Conservation (phyloP, 1,284 basidiomycete species). For the Papiliotrema laurentii region DNA sequence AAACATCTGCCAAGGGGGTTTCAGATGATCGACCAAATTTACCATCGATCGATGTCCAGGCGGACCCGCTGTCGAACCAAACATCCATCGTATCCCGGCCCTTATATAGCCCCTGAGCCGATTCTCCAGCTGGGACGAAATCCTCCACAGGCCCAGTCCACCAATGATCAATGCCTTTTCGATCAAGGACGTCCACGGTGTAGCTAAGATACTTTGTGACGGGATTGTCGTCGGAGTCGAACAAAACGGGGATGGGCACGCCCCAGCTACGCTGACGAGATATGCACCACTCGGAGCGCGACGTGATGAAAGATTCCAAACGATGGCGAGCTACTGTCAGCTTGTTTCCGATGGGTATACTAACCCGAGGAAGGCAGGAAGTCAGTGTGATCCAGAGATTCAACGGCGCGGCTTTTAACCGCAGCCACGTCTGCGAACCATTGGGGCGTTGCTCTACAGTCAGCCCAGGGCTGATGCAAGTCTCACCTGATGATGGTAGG, state of each 20-base stretch:
- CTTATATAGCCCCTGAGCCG: conserved; percentile 57
- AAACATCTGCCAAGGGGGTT: conserved; percentile 77
- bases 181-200: conserved; percentile 69
- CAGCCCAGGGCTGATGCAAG: background rate
- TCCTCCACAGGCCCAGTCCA: conserved; percentile 82
- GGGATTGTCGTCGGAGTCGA: conserved; percentile 64
- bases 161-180: conserved; percentile 78
- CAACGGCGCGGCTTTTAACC: conserved; percentile 72
- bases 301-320: conserved; percentile 75
- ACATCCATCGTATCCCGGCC: conserved; percentile 97
- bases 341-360: conserved; percentile 28
- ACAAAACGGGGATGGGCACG: conserved; percentile 88
- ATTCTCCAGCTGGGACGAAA: conserved; percentile 62
- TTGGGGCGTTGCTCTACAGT: conserved; percentile 81
- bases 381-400: conserved; percentile 65
- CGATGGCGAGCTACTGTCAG: conserved; percentile 65
- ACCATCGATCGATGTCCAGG: conserved; percentile 73
- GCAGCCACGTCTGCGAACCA: conserved; percentile 92
- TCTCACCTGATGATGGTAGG: conserved; percentile 83
- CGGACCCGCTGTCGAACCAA: conserved; percentile 97
- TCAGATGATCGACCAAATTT: background rate
- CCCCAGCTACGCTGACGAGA: conserved; percentile 98
- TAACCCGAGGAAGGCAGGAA: conserved; percentile 75
- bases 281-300: conserved; percentile 98
- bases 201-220: conserved; percentile 67